Evolutionary conservation across 352 stramenopile genomes (phyloP).

Genomic region (Phytophthora nicotianae): DNA sequence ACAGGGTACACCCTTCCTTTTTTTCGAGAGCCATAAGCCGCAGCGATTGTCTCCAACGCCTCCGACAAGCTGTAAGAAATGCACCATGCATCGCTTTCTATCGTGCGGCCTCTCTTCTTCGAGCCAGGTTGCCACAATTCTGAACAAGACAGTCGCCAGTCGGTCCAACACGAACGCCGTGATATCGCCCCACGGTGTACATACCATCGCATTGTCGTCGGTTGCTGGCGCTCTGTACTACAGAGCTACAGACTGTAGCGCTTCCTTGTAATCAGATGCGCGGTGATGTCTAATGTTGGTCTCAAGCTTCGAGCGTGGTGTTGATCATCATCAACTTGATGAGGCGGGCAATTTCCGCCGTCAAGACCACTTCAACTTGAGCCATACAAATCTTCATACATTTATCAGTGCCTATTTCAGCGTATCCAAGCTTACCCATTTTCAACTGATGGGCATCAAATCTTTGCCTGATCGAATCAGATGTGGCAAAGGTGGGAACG

Average conservation of each 20-base stretch:
- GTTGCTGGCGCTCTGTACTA: not conserved
- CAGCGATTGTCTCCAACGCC: not conserved
- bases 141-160: no score
- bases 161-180: not conserved
- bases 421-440: constrained; percentile 19
- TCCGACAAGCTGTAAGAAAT: not conserved
- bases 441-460: constrained; percentile 29
- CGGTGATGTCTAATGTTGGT: not conserved
- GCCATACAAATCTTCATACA: constrained; percentile 26
- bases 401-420: constrained; percentile 6
- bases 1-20: not conserved
- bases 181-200: not conserved
- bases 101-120: not conserved
- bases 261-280: constrained; percentile 3
- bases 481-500: constrained; percentile 18
- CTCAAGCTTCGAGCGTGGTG: no score
- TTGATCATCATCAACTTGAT: not conserved
- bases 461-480: constrained; percentile 30
- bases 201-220: not conserved
- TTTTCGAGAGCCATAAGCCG: not conserved
- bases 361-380: constrained; percentile 21
- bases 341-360: constrained; percentile 3
- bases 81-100: not conserved
- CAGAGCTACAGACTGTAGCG: not conserved
- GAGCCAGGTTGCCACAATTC: no score